Base-by-base conservation (phyloP, 345 rosid genomes). In the Adansonia digitata region DNA sequence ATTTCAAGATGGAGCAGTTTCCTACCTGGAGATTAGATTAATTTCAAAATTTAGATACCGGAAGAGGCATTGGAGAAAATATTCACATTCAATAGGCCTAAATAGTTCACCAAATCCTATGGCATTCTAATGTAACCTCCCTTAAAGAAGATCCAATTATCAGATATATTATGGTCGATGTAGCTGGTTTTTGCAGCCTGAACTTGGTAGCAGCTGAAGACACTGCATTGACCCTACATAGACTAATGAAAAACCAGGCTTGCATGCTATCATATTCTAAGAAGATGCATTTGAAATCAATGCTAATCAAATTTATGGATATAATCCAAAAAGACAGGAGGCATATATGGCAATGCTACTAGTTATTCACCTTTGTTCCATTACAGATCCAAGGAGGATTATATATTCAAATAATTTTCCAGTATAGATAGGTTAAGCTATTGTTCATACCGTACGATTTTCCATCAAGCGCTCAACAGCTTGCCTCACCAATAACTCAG, bases 401-500 rank as follows among this genome's bases (percentile, higher is more conserved):
- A 20, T 67, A 0, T 34, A 53, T 17, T 39, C 24, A 60, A 78
- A 61, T 26, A 64, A 53, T 26, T n/a, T n/a, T 59, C 31, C 70
- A 8, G 34, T 1, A 37, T 11, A 64, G 22, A 72, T 22, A 69
- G 48, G 34, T 43, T 59, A 29, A 75, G 61, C 14, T 12, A 42
- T 12, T 49, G 35, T 20, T 62, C 85, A 88, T 82, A 94, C 99
- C 11, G 98, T 95, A 72, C 83, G 92, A 77, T 88, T 91, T 89
- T 86, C 81, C 91, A 82, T 91, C 79, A 95, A 76, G 71, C 87
- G 86, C 64, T 90, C 85, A 69, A 93, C 81, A 22, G 99, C 98
- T 85, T 95, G 88, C 83, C 98, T 87, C 80, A 93, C 93, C 78
- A 95, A 74, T 62, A 85, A 77, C 84, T 93, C 99, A 5, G 97